Percentiles rank a stretch among this genome's conserved stretches.
Evolutionary conservation across 1,139 yeast species (phyloP).

Genomic region (Protomyces lactucae-debilis): DNA sequence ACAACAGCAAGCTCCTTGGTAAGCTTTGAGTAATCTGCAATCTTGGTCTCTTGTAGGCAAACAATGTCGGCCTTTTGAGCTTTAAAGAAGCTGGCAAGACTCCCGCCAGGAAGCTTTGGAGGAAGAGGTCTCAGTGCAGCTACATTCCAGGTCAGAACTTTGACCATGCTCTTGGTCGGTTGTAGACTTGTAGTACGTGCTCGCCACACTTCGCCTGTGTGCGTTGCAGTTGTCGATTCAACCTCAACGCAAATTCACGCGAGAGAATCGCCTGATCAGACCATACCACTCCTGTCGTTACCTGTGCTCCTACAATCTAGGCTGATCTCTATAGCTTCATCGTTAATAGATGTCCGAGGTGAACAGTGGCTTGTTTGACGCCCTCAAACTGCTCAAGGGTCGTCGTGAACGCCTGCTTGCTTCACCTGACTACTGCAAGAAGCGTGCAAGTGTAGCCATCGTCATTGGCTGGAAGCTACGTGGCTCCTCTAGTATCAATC

Average conservation of each 20-base stretch:
- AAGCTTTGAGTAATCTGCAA: slow-evolving; percentile 18
- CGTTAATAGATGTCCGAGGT: not conserved
- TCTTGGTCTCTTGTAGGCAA: slow-evolving; percentile 25
- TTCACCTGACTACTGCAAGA: not conserved
- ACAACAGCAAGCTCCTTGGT: slow-evolving; percentile 24
- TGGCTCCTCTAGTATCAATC: not conserved
- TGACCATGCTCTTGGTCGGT: slow-evolving; percentile 1
- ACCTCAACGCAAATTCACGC: not conserved
- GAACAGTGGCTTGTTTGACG: not conserved
- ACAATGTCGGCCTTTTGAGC: slow-evolving; percentile 22
- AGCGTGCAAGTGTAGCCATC: not conserved
- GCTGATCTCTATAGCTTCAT: not conserved
- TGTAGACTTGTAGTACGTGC: too few species aligned
- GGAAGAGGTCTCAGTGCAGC: slow-evolving; percentile 25
- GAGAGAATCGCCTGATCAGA: not conserved
- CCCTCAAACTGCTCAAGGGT: not conserved
- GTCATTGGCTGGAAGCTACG: not conserved
- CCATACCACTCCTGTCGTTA: too few species aligned
- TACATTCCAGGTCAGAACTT: slow-evolving; percentile 23
- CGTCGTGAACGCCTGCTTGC: not conserved
- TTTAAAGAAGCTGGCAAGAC: slow-evolving; percentile 11
- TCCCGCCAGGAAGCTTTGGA: slow-evolving; percentile 11
- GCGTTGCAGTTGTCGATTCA: too few species aligned
- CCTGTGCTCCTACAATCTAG: too few species aligned
- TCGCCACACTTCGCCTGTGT: too few species aligned